Evolutionary conservation across 2,329 filamentous ascomycete species (phyloP).

Genomic region (Sporothrix dimorphospora): DNA sequence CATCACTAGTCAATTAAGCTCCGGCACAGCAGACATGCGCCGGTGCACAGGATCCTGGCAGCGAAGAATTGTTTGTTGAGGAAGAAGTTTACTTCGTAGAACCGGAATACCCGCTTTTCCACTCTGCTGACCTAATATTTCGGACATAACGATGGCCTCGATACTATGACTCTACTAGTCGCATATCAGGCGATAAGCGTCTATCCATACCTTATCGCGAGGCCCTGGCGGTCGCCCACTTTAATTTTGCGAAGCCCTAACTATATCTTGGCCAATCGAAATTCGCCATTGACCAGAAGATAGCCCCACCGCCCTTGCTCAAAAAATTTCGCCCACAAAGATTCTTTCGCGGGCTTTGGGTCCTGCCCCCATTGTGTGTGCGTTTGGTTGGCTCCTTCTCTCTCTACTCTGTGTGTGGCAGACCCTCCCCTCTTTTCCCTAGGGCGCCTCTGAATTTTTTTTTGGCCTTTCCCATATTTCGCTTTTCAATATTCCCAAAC

Average conservation of each 20-base stretch:
- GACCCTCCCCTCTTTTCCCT: constrained; percentile 32
- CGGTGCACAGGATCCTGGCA: background rate
- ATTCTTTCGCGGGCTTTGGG: constrained; percentile 14
- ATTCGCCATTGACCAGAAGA: background rate
- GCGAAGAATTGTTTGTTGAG: background rate
- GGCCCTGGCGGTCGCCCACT: constrained; percentile 17
- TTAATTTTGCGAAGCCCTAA: constrained; percentile 34
- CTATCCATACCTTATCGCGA: constrained; percentile 26
- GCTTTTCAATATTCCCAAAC: constrained; percentile 24
- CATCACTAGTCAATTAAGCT: background rate
- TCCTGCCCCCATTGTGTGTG: constrained; percentile 3
- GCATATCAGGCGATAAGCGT: background rate
- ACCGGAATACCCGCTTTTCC: background rate
- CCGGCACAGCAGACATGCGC: background rate
- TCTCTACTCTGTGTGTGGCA: constrained; percentile 10
- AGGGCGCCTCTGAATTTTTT: constrained; percentile 27
- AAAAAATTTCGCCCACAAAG: constrained; percentile 41
- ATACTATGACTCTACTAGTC: background rate
- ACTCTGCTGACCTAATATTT: constrained; percentile 3
- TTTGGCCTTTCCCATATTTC: constrained; percentile 20
- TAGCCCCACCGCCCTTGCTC: constrained; percentile 26
- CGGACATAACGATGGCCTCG: background rate
- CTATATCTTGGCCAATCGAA: constrained; percentile 25
- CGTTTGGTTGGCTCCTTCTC: constrained; percentile 17
- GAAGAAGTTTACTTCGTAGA: too few relatives aligned